Conservation (phyloP, 2,329 filamentous ascomycete genomes). For the Colletotrichum magnum region DNA sequence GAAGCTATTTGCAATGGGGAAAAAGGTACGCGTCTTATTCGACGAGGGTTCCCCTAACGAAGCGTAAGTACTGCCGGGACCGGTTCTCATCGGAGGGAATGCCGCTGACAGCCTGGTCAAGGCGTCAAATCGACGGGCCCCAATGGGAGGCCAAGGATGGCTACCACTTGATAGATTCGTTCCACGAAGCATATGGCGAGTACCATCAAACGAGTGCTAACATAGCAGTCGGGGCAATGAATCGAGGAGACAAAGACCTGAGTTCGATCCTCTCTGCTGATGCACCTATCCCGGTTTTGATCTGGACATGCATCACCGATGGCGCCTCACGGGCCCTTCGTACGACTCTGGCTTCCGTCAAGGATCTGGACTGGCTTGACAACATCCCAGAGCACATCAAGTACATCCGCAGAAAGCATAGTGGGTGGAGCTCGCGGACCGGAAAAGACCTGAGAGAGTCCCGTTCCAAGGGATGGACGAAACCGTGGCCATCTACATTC, state of each 20-base stretch:
- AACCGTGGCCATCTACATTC: slow-evolving; percentile 2
- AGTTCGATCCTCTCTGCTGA: neutral
- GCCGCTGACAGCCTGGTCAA: neutral
- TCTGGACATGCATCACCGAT: slow-evolving; percentile 17
- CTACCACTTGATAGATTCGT: slow-evolving; percentile 2
- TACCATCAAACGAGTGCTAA: slow-evolving; percentile 5
- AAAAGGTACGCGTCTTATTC: neutral
- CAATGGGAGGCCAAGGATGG: neutral
- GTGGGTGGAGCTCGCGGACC: slow-evolving; percentile 6
- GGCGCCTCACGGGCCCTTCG: neutral
- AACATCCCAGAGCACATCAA: slow-evolving; percentile 8
- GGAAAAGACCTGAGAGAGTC: slow-evolving; percentile 4
- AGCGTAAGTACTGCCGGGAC: neutral
- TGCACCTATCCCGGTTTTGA: neutral
- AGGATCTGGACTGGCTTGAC: slow-evolving; percentile 2
- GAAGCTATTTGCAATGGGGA: slow-evolving; percentile 1
- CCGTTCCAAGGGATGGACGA: neutral
- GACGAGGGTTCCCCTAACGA: neutral
- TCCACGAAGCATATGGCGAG: slow-evolving; percentile 10
- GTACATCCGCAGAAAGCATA: neutral
- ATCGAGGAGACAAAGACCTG: neutral
- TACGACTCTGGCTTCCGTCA: neutral
- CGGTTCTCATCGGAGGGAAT: neutral
- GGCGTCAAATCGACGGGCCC: neutral
- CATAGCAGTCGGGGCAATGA: slow-evolving; percentile 3